Evolutionary conservation across 2,329 filamentous ascomycete genomes (phyloP).

Genomic region (Epichloe glyceriae): DNA sequence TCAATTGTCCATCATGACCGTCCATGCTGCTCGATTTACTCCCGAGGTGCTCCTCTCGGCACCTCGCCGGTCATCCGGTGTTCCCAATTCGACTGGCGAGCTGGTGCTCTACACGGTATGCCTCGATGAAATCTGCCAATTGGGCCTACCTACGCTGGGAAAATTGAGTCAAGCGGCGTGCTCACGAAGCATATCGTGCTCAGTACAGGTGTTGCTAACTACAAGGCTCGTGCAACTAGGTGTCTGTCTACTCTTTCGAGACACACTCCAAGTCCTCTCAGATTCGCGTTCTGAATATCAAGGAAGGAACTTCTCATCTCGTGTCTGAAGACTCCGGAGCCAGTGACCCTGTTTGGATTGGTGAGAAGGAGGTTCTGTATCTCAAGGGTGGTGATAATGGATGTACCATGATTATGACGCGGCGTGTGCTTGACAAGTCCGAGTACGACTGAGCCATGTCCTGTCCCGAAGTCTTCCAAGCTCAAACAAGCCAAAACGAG

Average conservation of each 20-base stretch:
- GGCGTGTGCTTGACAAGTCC: slow-evolving; percentile 20
- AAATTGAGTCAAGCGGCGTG: background rate
- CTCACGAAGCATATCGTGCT: background rate
- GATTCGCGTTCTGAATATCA: slow-evolving; percentile 58
- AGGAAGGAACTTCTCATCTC: slow-evolving; percentile 49
- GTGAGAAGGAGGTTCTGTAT: slow-evolving; percentile 47
- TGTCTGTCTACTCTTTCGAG: slow-evolving; percentile 69
- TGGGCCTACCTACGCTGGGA: too few species aligned
- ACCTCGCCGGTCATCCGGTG: slow-evolving; percentile 55
- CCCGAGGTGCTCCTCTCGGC: slow-evolving; percentile 66
- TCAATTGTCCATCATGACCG: slow-evolving; percentile 42
- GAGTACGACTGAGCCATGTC: slow-evolving; percentile 17
- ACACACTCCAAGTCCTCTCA: slow-evolving; percentile 56
- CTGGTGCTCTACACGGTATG: slow-evolving; percentile 51
- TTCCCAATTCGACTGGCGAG: slow-evolving; percentile 56
- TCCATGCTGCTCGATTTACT: slow-evolving; percentile 58
- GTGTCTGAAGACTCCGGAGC: slow-evolving; percentile 53
- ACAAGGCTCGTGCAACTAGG: slow-evolving; percentile 18
- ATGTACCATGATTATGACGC: slow-evolving; percentile 32
- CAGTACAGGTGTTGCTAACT: background rate
- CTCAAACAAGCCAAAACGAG: background rate
- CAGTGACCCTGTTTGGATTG: slow-evolving; percentile 66
- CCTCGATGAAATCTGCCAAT: background rate
- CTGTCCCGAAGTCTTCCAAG: background rate
- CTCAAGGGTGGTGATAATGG: slow-evolving; percentile 38